A percentile compares a stretch with the other conserved stretches of the same genome.
phyloP scores from a whole-genome alignment of 495 filamentous ascomycete species.

The Talaromyces thailandensis region DNA sequence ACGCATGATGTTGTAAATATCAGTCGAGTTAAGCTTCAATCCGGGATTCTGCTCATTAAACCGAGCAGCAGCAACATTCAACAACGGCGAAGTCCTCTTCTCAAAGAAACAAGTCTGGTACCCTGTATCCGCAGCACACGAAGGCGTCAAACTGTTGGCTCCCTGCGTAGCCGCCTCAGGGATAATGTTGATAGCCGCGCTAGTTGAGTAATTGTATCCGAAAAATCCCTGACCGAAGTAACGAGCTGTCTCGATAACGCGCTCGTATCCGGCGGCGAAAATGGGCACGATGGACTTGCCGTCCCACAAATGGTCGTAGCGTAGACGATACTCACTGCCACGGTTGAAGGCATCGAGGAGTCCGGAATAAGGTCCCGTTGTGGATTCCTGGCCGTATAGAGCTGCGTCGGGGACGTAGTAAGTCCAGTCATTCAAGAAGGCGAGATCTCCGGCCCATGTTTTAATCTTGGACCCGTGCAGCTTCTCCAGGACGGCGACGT shows the following conservation, averaged over 20 bases:
- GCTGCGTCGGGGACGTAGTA: constrained; percentile 35
- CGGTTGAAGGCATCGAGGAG: constrained; percentile 33
- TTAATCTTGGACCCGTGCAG: constrained; percentile 9
- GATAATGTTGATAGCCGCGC: constrained; percentile 34
- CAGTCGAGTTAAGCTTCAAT: constrained; percentile 12
- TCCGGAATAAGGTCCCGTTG: constrained; percentile 43
- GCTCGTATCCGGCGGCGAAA: constrained; percentile 38
- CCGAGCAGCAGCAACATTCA: constrained; percentile 15
- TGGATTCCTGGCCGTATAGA: constrained; percentile 18
- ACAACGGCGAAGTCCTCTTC: constrained; percentile 6
- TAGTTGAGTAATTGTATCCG: constrained; percentile 30
- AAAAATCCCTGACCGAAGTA: constrained; percentile 47
- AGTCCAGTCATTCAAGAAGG: constrained; percentile 41
- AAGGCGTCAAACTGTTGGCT: constrained; percentile 43
- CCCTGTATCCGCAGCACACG: constrained; percentile 10
- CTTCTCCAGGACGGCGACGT: constrained; percentile 13
- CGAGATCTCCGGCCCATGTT: constrained; percentile 29
- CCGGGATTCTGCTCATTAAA: constrained; percentile 17
- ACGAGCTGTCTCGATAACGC: constrained; percentile 44
- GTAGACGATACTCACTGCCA: constrained; percentile 29
- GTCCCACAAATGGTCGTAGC: constrained; percentile 35
- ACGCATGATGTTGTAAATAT: constrained; percentile 18
- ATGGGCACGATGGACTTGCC: constrained; percentile 15
- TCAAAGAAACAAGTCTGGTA: constrained; percentile 7
- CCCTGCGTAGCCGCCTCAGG: constrained; percentile 34